Evolutionary conservation across 306 rosid species (phyloP).

Genomic region (Quillaja saponaria): DNA sequence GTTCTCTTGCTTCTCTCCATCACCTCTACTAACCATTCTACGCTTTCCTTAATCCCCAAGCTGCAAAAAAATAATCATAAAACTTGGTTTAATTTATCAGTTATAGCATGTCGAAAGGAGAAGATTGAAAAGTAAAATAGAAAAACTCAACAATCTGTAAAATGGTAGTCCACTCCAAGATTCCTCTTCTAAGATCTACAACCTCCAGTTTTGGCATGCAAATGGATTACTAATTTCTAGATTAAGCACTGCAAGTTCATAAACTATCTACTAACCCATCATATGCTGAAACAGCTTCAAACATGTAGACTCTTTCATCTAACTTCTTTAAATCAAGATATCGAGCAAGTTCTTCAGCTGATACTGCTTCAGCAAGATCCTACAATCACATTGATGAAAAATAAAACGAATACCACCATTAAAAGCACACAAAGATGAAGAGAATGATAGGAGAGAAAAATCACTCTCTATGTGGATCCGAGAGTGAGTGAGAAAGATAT

Average conservation of each 20-base stretch:
- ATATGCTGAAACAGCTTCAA: constrained; percentile 91
- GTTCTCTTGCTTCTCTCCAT: constrained; percentile 99
- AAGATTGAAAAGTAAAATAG: constrained; percentile 1
- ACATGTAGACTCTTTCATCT: constrained; percentile 94
- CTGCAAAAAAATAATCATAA: constrained; percentile 39
- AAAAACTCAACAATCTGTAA: not conserved
- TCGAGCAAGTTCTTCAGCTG: constrained; percentile 80
- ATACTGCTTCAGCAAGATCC: constrained; percentile 82
- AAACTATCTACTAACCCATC: constrained; percentile 69
- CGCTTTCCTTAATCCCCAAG: constrained; percentile 82
- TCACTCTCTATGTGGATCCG: no score
- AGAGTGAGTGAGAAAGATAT: constrained; percentile 8
- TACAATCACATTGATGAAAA: constrained; percentile 39
- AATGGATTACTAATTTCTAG: constrained; percentile 15
- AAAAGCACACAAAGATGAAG: not conserved
- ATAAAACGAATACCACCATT: constrained; percentile 1
- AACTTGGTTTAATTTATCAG: no score
- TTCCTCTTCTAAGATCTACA: no score
- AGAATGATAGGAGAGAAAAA: not conserved
- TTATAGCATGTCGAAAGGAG: not conserved
- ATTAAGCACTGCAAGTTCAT: constrained; percentile 24
- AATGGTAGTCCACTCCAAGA: no score
- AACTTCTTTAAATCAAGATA: constrained; percentile 91
- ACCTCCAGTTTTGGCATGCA: constrained; percentile 5
- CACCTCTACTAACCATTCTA: constrained; percentile 92